These are phyloP conservation scores for Epichloe aotearoae DNA, from an alignment of 2,329 filamentous ascomycete species.

Conservation along the genomic window DNA sequence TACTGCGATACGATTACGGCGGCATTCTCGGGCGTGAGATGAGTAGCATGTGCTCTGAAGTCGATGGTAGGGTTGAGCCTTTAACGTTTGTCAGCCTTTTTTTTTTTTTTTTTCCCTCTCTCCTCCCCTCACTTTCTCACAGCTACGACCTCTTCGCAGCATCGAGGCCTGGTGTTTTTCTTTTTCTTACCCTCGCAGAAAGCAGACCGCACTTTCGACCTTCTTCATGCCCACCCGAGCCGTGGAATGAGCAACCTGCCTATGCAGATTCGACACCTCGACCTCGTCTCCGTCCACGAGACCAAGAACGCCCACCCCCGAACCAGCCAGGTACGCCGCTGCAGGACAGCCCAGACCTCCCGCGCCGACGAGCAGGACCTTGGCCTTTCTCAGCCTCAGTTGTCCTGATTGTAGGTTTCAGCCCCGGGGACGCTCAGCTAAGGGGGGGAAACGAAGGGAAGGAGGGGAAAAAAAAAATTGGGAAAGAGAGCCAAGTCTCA, in stretches of 20 bases:
- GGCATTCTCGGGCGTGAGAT: slow-evolving; percentile 58
- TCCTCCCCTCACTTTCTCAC: no score
- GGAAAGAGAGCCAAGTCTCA: neutral
- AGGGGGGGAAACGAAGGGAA: neutral
- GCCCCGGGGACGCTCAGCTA: neutral
- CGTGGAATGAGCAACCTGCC: slow-evolving; percentile 73
- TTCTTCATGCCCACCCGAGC: slow-evolving; percentile 61
- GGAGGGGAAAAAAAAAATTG: neutral
- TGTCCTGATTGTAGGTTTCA: slow-evolving; percentile 45
- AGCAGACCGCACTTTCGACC: slow-evolving; percentile 60
- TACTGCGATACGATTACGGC: slow-evolving; percentile 53
- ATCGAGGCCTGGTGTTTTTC: neutral
- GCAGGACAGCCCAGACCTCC: slow-evolving; percentile 89
- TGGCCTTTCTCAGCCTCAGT: slow-evolving; percentile 53
- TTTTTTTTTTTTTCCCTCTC: neutral
- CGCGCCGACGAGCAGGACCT: slow-evolving; percentile 70
- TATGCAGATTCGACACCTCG: slow-evolving; percentile 81
- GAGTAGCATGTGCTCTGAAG: slow-evolving; percentile 48
- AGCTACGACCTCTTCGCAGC: no score
- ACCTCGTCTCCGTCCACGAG: slow-evolving; percentile 81
- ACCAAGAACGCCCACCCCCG: slow-evolving; percentile 72
- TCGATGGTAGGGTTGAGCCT: slow-evolving; percentile 61
- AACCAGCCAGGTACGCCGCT: slow-evolving; percentile 80
- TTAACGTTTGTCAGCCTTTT: slow-evolving; percentile 5
- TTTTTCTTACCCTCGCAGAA: slow-evolving; percentile 36